Conservation (phyloP, 73 alveolate genomes). For the Durusdinium trenchii region DNA sequence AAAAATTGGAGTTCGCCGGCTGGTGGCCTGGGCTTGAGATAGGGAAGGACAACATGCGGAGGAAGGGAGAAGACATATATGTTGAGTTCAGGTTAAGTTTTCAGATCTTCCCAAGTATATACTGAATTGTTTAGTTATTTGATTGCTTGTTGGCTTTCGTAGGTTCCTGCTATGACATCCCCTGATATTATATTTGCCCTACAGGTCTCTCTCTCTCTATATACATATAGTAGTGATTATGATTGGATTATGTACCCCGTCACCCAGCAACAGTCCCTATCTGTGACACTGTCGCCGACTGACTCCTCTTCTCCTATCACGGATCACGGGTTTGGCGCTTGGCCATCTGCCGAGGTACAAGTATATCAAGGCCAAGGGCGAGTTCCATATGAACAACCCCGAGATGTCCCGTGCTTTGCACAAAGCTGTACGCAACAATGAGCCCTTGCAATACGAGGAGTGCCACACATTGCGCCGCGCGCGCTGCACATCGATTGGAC, state of each 20-base stretch:
- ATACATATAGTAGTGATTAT: too few relatives aligned
- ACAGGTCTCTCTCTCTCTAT: too few relatives aligned
- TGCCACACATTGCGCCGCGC: too few relatives aligned
- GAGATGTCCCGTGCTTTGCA: conserved; percentile 94
- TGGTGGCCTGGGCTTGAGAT: not conserved
- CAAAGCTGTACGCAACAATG: conserved; percentile 69
- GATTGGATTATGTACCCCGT: too few relatives aligned
- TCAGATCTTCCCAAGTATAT: too few relatives aligned
- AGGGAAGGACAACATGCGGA: conserved; percentile 18
- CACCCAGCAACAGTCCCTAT: too few relatives aligned
- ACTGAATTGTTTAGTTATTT: too few relatives aligned
- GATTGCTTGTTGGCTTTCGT: too few relatives aligned
- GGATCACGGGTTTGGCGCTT: not conserved
- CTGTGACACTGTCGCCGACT: not conserved
- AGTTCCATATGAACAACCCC: conserved; percentile 95
- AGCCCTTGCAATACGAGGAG: conserved; percentile 93
- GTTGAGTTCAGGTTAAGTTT: too few relatives aligned
- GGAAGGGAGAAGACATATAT: not conserved
- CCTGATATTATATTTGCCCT: too few relatives aligned
- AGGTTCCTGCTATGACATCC: too few relatives aligned
- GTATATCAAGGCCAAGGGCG: conserved; percentile 90
- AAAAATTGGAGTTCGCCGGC: conserved; percentile 94
- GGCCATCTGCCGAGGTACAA: conserved; percentile 39
- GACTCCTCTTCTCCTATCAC: not conserved
- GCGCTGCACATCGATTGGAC: too few relatives aligned